Evolutionary conservation across 177 flowering plant genomes (phyloP), one percentile per base, ranked within the genome.

Genomic region (Vitis hybrid): DNA sequence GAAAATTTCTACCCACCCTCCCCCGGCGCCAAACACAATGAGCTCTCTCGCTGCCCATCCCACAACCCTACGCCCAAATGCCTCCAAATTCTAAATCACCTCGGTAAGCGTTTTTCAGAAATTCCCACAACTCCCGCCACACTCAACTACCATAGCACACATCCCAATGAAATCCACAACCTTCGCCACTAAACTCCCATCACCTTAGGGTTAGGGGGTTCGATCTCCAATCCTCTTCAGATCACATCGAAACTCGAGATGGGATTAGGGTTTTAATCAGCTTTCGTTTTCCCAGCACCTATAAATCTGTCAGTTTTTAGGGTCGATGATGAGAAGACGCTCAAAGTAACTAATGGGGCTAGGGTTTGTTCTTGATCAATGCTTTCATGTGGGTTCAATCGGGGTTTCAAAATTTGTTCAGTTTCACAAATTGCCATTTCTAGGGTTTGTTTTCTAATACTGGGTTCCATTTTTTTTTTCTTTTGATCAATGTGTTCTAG

Each of bases 191-290:
- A 27, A 27, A 27, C 30, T 27, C 30, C 30, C 15, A n/a, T 65
- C 68, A 6, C 21, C 19, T 15, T 14, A 27, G 11, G 55, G 11
- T 52, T 51, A 7, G 21, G 48, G 57, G 21, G 18, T 65, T 52
- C 54, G 21, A 35, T 30, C 19, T 52, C 66, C 60, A 49, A 54
- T 21, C 56, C 66, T 21, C 24, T 61, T 19, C 27, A 30, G 4
- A 59, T 69, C 49, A 32, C 71, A 61, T 67, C 59, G 75, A 48
- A 67, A 52, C 21, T 54, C 60, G 21, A 67, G 30, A 8, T 18
- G 16, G 46, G 46, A 5, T 30, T 21, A 40, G 21, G 19, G 18
- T 32, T 62, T 15, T 8, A 9, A 18, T 18, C 27, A 54, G 7
- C 21, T 14, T 18, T 32, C 24, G 46, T 40, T 7, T 40, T 40